Base-by-base conservation (phyloP, 352 stramenopile genomes). In the Achlya hypogyna region DNA sequence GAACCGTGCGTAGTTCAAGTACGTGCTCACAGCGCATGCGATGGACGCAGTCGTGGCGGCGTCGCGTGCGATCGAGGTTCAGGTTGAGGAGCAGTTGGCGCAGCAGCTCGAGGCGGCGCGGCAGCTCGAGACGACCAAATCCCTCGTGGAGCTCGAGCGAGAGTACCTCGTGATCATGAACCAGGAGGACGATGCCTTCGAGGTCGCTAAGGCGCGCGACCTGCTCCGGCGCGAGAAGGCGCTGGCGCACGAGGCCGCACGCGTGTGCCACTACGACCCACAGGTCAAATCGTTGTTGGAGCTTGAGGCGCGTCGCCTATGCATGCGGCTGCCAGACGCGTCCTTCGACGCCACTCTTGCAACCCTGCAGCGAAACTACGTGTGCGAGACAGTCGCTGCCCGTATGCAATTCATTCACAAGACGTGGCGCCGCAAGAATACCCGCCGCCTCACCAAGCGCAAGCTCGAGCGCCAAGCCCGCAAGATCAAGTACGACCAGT, bases 391-490 rank as follows among this genome's bases (percentile, higher is more conserved):
- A 45, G 76, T 88, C 0, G 69, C 79, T 27, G 78, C 82, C 0
- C 75, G 81, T 38, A 43, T 92, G 0, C 75, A 81, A 0, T 54
- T 91, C 6, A 72, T 86, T 2, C 76, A 72, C 47, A 92, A 92
- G 45, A 89, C 80, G 0, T 92, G 84, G 84, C 73, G 86, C 51
- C 62, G 84, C 20, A 88, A 88, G 66, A 78, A 78, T 6, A 77
- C 75, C 12, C 78, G 80, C 0, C 65, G 88, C 0, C 60, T 62
- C 0, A 78, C 81, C 8, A 76, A 83, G 27, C 75, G 82, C 0
- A 71, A 72, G 5, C 73, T 75, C 12, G 78, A 78, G 6, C 72
- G 78, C 43, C 71, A 75, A 27, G 77, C 89, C 25, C 74, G 83
- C 0, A 67, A 63, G 5, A 84, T 87, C 31, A 73, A 65, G 14